phyloP scores from a whole-genome alignment of 805 yeast genomes.

The Teunomyces funiuensis region DNA sequence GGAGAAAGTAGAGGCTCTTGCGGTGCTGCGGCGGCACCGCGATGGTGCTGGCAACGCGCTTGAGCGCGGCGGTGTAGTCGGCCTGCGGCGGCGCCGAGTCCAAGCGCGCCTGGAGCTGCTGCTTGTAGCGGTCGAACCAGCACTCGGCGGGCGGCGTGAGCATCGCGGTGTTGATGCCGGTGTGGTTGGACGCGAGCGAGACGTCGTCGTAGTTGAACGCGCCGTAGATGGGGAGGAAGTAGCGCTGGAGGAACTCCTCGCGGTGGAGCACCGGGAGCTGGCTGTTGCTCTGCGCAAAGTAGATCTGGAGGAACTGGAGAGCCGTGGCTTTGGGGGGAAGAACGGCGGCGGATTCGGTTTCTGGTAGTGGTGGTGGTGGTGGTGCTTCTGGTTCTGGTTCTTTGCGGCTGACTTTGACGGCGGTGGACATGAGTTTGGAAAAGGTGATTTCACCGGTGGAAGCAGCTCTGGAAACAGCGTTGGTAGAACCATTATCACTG shows the following conservation, averaged over 20 bases:
- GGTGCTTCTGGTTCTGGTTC: conserved; percentile 9
- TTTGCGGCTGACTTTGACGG: conserved; percentile 53
- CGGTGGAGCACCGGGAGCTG: conserved; percentile 84
- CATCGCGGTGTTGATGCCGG: conserved; percentile 40
- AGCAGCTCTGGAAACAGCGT: not conserved
- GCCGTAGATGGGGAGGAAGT: conserved; percentile 83
- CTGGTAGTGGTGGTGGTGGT: conserved; percentile 16
- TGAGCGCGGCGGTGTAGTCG: conserved; percentile 8
- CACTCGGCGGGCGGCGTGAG: conserved; percentile 15
- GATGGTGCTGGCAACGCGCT: conserved; percentile 34
- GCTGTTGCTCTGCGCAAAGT: conserved; percentile 77
- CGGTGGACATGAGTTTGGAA: conserved; percentile 75
- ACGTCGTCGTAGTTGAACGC: conserved; percentile 47
- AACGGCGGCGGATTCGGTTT: conserved; percentile 21
- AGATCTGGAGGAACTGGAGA: conserved; percentile 58
- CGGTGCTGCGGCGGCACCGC: conserved; percentile 49
- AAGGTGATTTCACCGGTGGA: conserved; percentile 49
- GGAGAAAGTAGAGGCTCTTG: conserved; percentile 65
- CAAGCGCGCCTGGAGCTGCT: conserved; percentile 19
- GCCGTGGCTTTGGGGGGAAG: conserved; percentile 76
- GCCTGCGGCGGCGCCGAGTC: conserved; percentile 5
- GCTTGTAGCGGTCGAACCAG: conserved; percentile 48
- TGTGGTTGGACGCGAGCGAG: conserved; percentile 58
- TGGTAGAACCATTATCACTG: not conserved
- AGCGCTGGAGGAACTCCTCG: conserved; percentile 64